Evolutionary conservation across 495 filamentous ascomycete genomes (phyloP), one percentile per base, ranked within the genome.

Genomic region (Aspergillus mulundensis): DNA sequence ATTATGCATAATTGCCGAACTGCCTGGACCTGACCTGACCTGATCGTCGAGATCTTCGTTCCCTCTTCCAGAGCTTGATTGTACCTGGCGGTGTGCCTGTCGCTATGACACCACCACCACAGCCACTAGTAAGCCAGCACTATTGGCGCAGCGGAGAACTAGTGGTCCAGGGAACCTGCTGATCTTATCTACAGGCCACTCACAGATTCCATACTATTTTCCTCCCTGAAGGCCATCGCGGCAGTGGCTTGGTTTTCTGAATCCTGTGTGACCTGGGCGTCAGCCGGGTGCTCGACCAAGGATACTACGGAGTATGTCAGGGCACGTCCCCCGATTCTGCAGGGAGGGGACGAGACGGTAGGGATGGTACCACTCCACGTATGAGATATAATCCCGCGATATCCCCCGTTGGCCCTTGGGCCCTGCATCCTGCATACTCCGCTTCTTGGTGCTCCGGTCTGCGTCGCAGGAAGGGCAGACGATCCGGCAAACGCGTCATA

Each of bases 401-500:
- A 36, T 47, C 16, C 28, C 45, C 36, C 40, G 16, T 42, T 19
- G 19, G 30, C 45, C 14, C 32, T 23, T 39, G 19, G 21, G 42
- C 53, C 40, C 56, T 59, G 55, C 61, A 49, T 48, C 62, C 58
- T 61, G 62, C 62, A 53, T 41, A 57, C 53, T 60, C 56, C 49
- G 56, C 53, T 56, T 50, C 42, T 46, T 50, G 44, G 55, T 57
- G 54, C 55, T 47, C 57, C 46, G 30, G 28, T 41, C 56, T 54
- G 45, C 57, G 42, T 53, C 58, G 45, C 42, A 42, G 39, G 58
- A 47, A n/a, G 40, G 44, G 51, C 47, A 44, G 50, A 32, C 50
- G 43, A 59, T 40, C 55, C 52, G 43, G 41, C 54, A 54, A 61
- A 62, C 63, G 56, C 60, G 63, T 66, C 60, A 66, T 61, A 62